These are phyloP conservation scores for Pyrenophora graminea DNA, from an alignment of 2,329 filamentous ascomycete genomes.

Conservation along the genomic window DNA sequence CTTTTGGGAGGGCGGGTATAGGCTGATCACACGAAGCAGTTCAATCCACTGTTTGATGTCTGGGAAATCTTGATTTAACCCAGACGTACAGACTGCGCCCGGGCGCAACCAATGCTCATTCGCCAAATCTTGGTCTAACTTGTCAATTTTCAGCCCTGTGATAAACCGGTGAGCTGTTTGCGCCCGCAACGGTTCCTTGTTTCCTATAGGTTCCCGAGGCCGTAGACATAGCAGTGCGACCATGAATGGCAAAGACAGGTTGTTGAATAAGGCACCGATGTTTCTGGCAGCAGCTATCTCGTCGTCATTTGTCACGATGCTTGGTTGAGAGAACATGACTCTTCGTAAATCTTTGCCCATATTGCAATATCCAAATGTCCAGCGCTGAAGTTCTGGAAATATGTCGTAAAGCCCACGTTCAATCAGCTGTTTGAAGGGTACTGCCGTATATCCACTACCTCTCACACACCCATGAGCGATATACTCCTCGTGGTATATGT, in stretches of 20 bases:
- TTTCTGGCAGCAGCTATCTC: background rate
- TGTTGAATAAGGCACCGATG: background rate
- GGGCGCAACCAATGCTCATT: background rate
- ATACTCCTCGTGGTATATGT: background rate
- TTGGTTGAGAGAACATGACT: background rate
- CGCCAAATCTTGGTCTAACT: background rate
- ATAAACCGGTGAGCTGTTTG: background rate
- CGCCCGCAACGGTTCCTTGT: background rate
- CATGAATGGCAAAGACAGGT: background rate
- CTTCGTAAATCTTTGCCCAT: background rate
- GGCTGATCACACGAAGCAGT: too few relatives aligned
- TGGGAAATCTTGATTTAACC: background rate
- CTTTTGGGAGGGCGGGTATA: background rate
- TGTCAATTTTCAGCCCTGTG: background rate
- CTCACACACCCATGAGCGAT: background rate
- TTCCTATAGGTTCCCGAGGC: background rate
- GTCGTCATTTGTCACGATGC: background rate
- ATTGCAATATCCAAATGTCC: too few relatives aligned
- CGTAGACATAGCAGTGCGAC: background rate
- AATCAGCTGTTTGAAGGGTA: background rate
- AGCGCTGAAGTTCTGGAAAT: background rate
- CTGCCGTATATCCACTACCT: background rate
- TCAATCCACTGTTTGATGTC: conserved; percentile 1
- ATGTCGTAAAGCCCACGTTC: background rate
- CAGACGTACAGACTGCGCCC: background rate